phyloP scores from a whole-genome alignment of 768 basidiomycete species.

The Trametes cingulata region DNA sequence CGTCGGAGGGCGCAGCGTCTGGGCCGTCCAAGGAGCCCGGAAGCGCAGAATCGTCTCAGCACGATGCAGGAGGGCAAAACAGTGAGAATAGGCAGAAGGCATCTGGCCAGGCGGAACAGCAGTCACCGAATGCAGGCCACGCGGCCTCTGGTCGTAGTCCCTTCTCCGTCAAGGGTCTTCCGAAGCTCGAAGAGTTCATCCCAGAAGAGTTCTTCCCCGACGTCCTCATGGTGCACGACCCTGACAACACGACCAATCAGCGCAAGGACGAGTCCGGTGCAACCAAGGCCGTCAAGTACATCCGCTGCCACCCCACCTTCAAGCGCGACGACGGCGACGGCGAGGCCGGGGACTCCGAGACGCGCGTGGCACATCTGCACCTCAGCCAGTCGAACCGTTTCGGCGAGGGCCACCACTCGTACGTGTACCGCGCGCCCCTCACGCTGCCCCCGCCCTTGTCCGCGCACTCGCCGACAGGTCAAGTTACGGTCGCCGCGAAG shows the following conservation, averaged over 20 bases:
- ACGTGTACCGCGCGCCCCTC: conserved; percentile 51
- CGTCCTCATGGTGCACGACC: conserved; percentile 29
- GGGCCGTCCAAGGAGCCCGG: neutral
- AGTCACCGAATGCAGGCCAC: too few relatives aligned
- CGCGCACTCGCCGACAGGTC: conserved; percentile 24
- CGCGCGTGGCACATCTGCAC: conserved; percentile 46
- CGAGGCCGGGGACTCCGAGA: neutral
- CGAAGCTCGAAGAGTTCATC: conserved; percentile 31
- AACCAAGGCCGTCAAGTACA: conserved; percentile 13
- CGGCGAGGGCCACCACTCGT: conserved; percentile 55
- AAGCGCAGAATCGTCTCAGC: neutral
- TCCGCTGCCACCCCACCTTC: conserved; percentile 17
- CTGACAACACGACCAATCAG: conserved; percentile 12
- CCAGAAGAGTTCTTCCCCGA: conserved; percentile 30
- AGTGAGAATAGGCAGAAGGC: neutral
- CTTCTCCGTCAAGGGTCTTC: conserved; percentile 20
- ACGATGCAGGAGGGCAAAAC: neutral
- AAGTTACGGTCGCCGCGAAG: conserved; percentile 33
- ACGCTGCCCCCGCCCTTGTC: conserved; percentile 43
- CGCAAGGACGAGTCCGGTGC: neutral
- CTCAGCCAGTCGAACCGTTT: conserved; percentile 38
- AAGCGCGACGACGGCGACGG: neutral
- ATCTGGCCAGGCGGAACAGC: neutral
- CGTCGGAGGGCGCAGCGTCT: neutral
- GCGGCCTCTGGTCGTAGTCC: neutral